Conservation (phyloP, 257 asterid genomes). For the Penstemon eatonii region DNA sequence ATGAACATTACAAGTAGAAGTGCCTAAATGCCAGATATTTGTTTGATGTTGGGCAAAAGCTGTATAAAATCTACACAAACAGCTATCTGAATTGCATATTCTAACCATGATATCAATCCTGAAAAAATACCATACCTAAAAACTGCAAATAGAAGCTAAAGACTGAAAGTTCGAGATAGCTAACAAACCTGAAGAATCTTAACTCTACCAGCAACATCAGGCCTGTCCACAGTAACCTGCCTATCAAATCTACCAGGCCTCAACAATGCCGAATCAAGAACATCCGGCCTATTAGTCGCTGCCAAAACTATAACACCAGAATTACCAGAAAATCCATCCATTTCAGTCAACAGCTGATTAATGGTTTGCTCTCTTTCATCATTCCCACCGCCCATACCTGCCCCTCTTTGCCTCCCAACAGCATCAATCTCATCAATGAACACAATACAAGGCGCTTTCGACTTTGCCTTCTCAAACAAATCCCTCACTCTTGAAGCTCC, state of each 20-base stretch:
- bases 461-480: constrained; percentile 91
- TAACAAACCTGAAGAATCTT: constrained; percentile 80
- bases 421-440: constrained; percentile 98
- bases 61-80: neutral
- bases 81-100: neutral
- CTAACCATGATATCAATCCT: neutral
- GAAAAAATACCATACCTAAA: neutral
- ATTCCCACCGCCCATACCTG: constrained; percentile 94
- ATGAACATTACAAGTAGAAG: neutral
- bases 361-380: constrained; percentile 98
- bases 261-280: constrained; percentile 89
- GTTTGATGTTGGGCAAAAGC: neutral
- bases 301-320: constrained; percentile 93
- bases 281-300: constrained; percentile 95
- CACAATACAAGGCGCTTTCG: constrained; percentile 97
- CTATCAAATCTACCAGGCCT: constrained; percentile 99
- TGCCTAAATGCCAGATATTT: neutral
- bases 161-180: constrained; percentile 16
- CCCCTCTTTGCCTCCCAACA: constrained; percentile 96
- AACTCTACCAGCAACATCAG: constrained; percentile 98
- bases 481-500: constrained; percentile 99
- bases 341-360: constrained; percentile 95
- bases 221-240: constrained; percentile 94
- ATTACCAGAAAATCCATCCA: constrained; percentile 97
- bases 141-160: neutral